Percentiles rank a stretch among this genome's conserved stretches.
phyloP scores from a whole-genome alignment of 768 basidiomycete species.

The Tylopilus plumbeoviolaceoides region DNA sequence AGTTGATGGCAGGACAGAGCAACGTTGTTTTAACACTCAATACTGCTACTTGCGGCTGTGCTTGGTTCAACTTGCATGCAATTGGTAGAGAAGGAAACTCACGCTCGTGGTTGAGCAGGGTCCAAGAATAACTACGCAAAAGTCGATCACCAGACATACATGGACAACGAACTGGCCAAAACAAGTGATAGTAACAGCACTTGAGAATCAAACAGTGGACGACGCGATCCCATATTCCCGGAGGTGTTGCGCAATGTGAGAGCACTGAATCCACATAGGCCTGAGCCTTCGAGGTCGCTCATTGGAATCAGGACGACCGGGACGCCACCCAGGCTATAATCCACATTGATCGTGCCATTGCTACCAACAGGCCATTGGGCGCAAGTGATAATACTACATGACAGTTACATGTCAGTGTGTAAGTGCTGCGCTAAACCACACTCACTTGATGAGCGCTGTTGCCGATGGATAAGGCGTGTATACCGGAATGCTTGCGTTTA shows the following conservation, averaged over 20 bases:
- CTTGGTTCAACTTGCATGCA: not conserved
- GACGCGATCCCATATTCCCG: not conserved
- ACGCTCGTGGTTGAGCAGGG: not conserved
- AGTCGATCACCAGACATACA: conserved; percentile 4
- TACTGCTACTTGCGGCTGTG: not conserved
- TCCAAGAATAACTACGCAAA: not conserved
- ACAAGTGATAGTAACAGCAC: conserved; percentile 5
- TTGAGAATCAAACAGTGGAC: not conserved
- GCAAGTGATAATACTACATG: conserved; percentile 57
- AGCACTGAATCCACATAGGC: conserved; percentile 32
- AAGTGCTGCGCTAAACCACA: not conserved
- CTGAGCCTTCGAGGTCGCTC: conserved; percentile 31
- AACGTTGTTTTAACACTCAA: no score
- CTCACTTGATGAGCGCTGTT: conserved; percentile 56
- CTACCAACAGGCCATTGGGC: conserved; percentile 66
- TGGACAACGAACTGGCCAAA: conserved; percentile 3
- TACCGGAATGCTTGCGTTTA: conserved; percentile 54
- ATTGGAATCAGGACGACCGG: conserved; percentile 53
- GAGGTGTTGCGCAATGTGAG: conserved; percentile 2
- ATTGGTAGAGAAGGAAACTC: not conserved
- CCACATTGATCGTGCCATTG: conserved; percentile 53
- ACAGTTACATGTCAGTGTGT: not conserved
- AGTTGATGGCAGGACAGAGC: not conserved
- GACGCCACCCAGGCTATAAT: conserved; percentile 62
- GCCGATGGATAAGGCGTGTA: conserved; percentile 48